These are phyloP conservation scores for Echeveria elegans DNA, from an alignment of 164 flowering plant genomes.

Conservation along the genomic window DNA sequence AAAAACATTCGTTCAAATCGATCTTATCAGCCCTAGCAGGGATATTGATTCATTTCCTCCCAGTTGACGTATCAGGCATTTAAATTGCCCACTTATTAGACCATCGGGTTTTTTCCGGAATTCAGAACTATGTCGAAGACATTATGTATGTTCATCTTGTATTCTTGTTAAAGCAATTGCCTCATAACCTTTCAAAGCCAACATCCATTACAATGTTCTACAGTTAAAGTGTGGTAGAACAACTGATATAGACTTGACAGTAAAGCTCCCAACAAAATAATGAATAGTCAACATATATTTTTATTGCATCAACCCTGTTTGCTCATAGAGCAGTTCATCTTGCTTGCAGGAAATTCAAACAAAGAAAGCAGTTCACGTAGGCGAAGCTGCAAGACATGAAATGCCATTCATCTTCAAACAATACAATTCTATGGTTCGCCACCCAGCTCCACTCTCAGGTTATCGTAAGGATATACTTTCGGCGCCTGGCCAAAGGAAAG, in stretches of 20 bases:
- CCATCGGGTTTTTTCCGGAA: too few relatives aligned
- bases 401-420: background rate
- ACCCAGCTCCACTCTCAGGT: conserved; percentile 91
- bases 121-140: too few relatives aligned
- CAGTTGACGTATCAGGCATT: background rate
- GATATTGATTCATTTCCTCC: background rate
- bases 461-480: conserved; percentile 93
- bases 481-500: conserved; percentile 53
- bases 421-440: conserved; percentile 46
- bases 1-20: background rate
- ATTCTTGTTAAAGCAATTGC: too few relatives aligned
- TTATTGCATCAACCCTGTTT: background rate
- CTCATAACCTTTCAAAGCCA: too few relatives aligned
- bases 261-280: too few relatives aligned
- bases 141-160: too few relatives aligned
- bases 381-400: background rate
- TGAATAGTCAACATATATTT: background rate
- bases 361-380: background rate
- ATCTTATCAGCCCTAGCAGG: background rate
- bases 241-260: too few relatives aligned
- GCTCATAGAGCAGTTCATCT: background rate
- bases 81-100: background rate
- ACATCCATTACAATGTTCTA: too few relatives aligned
- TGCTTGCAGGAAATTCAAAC: background rate
- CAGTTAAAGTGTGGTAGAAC: too few relatives aligned